Evolutionary conservation across 1,284 basidiomycete genomes (phyloP), one percentile per base, ranked within the genome.

Genomic region (Leccinum huronense): DNA sequence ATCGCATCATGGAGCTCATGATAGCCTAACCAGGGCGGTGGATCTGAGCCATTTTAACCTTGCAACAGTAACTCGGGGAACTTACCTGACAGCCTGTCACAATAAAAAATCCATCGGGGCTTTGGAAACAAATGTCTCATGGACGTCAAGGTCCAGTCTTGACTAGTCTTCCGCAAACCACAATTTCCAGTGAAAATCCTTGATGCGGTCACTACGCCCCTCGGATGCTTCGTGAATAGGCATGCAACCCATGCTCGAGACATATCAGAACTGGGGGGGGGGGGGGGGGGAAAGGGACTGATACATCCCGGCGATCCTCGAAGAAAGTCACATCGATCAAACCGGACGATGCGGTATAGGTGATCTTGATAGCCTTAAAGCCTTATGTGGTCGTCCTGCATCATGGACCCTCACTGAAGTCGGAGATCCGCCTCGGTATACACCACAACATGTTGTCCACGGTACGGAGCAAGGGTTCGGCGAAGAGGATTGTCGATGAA

Each of bases 71-170:
- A 34, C 38, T 34, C 38, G 23, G 55, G 8, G 5, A 56, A 78
- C 88, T 69, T 73, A 93, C 93, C 88, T 95, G 89, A 97, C 97
- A 98, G 55, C 96, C 95, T 57, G 95, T 91, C 65, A 98, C 96
- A 74, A 99, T 99, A 62, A 95, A 74, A 97, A 98, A 81, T 99
- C 97, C 94, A 99, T 97, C 0, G 97, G 97, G 1, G 94, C 94
- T 72, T 90, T 86, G 40, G 23, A 23, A 23, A 94, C 86, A 36
- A 97, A 96, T 13, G 85, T 87, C 69, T 94, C 86, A 66, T 85
- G 85, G 60, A 96, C 81, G 68, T 89, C 83, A 68, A 98, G 87
- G 16, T 84, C 76, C 27, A 94, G 93, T 42, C 96, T 83, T 3
- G 77, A 77, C 69, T 89, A 86, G 68, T 93, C 83, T 73, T 94